Evolutionary conservation across 257 asterid genomes (phyloP).

Genomic region (Petunia axillaris): DNA sequence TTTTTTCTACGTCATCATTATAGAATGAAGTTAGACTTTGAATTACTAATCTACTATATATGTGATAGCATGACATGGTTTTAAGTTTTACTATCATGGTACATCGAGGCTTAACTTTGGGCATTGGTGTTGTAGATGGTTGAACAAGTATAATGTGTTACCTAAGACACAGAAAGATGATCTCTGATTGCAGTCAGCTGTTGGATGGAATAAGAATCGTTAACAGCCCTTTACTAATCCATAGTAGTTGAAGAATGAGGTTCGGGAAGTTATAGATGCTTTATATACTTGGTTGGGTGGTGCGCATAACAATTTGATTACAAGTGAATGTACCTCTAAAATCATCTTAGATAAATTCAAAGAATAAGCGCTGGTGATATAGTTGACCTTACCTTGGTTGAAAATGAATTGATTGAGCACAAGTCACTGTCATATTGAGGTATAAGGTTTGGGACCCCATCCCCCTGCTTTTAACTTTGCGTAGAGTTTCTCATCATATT

Average conservation of each 20-base stretch:
- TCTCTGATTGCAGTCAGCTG: slow-evolving; percentile 1
- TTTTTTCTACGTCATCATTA: background rate
- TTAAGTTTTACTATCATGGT: background rate
- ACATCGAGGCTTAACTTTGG: background rate
- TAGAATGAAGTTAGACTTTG: background rate
- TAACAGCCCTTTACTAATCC: background rate
- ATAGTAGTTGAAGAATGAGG: background rate
- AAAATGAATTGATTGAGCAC: background rate
- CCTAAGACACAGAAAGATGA: background rate
- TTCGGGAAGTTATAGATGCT: background rate
- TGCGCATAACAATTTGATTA: background rate
- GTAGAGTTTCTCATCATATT: background rate
- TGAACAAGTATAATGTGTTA: background rate
- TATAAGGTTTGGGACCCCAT: background rate
- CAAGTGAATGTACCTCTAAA: background rate
- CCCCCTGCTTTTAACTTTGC: background rate
- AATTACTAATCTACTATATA: background rate
- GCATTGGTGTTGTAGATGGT: background rate
- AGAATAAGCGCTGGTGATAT: background rate
- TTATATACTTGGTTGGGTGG: background rate
- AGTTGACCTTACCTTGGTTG: slow-evolving; percentile 13
- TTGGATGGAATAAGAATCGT: background rate
- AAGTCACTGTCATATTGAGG: slow-evolving; percentile 2
- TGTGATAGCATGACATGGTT: background rate
- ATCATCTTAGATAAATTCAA: background rate